These are phyloP conservation scores for bread wheat (Triticum aestivum) DNA, from an alignment of 176 grass and related monocot species.

Conservation along the genomic window DNA sequence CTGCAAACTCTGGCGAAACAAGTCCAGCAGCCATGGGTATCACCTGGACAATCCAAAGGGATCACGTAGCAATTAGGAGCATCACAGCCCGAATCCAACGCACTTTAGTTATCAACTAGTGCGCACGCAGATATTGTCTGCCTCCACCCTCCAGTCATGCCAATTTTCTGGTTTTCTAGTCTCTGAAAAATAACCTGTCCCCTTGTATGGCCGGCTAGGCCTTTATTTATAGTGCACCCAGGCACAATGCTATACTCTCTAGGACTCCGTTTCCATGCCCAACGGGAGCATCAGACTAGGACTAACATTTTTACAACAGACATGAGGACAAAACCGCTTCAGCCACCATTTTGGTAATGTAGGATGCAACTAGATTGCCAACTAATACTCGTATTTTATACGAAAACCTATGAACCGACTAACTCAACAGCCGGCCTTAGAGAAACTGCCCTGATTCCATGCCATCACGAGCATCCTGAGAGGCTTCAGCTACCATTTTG, in stretches of 20 bases:
- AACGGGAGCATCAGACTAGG: neutral
- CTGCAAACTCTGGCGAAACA: neutral
- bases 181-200: neutral
- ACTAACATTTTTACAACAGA: too few species aligned
- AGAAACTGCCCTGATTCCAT: too few species aligned
- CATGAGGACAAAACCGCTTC: too few species aligned
- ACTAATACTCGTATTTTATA: too few species aligned
- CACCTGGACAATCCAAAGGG: neutral
- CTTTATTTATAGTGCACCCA: neutral
- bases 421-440: too few species aligned
- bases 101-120: neutral
- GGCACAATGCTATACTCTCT: neutral
- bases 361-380: too few species aligned
- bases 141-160: neutral
- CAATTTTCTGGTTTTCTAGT: neutral
- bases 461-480: neutral
- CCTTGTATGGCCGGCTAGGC: neutral
- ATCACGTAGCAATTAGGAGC: neutral
- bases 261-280: neutral
- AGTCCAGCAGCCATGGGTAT: neutral
- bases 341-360: too few species aligned
- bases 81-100: neutral
- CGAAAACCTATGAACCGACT: too few species aligned
- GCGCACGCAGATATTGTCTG: neutral
- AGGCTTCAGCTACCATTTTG: constrained; percentile 4